A percentile compares a stretch with the other conserved stretches of the same genome.
Conservation (phyloP, 768 basidiomycete genomes). For the Boletus pseudopeckii region DNA sequence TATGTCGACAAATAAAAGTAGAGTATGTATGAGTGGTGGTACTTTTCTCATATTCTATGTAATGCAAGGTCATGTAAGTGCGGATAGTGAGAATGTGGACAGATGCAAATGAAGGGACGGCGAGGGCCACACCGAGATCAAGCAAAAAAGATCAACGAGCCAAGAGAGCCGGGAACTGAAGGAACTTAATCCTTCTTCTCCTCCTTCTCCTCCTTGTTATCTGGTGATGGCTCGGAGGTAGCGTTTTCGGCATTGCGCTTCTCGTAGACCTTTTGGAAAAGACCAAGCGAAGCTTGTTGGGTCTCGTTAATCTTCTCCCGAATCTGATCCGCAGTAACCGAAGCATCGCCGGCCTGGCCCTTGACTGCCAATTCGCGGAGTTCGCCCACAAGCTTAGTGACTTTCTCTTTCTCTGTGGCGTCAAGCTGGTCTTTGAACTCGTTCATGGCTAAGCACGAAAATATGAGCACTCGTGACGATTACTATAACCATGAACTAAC, state of each 20-base stretch:
- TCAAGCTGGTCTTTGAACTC: constrained; percentile 99
- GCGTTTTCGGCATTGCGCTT: constrained; percentile 78
- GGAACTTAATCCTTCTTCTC: constrained; percentile 81
- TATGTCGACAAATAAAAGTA: constrained; percentile 20
- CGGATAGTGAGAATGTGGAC: neutral
- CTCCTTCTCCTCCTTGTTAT: constrained; percentile 46
- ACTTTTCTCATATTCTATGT: constrained; percentile 31
- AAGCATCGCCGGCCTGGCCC: constrained; percentile 82
- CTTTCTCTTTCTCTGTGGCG: constrained; percentile 89
- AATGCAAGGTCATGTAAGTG: constrained; percentile 15
- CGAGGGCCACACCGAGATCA: constrained; percentile 10
- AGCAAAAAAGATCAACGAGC: constrained; percentile 3
- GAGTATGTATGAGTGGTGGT: constrained; percentile 25
- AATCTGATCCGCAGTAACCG: constrained; percentile 80
- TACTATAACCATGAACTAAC: constrained; percentile 35
- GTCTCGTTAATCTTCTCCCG: constrained; percentile 92
- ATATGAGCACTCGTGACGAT: neutral
- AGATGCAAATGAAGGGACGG: constrained; percentile 29
- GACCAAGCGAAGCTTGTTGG: constrained; percentile 89
- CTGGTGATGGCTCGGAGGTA: constrained; percentile 40
- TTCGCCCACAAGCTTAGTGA: constrained; percentile 79
- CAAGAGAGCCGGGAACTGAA: neutral
- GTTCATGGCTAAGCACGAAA: constrained; percentile 62
- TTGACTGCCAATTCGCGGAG: constrained; percentile 86
- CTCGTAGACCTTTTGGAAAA: constrained; percentile 98